Evolutionary conservation across 2,329 filamentous ascomycete species (phyloP), one percentile per base, ranked within the genome.

Genomic region (Xylaria sp.): DNA sequence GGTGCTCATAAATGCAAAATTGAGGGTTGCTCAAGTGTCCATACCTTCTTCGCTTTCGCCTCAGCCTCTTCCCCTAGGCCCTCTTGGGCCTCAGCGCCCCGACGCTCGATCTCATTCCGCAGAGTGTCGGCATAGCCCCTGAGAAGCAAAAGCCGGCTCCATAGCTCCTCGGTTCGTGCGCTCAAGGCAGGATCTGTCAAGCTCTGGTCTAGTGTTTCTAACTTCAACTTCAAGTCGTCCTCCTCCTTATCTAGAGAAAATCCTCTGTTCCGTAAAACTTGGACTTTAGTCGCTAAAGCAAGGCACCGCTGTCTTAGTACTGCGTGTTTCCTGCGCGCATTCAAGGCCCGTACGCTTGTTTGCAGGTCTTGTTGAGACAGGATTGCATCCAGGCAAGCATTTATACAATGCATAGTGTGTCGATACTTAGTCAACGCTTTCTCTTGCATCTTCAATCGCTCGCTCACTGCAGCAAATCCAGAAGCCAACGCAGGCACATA

Each of bases 201-300:
- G 52, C 82, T 81, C 71, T 86, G 85, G 73, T 93, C 90, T 60
- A 95, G 79, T 23, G 79, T 81, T 70, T 87, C 80, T 60, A 96
- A 80, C 73, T 91, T 90, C 68, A 87, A 86, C 75, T 89, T 88
- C 46, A 96, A 75, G 67, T 90, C 88, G 70, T 96, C 92, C 75
- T 96, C 91, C 64, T 91, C 88, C 41, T 87, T 87, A 69, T 90
- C 90, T 65, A 96, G 81, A 2, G 91, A 89, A 73, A 94, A 96
- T 4, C 92, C 92, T 47, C 91, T 80, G 74, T 94, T 95, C 58
- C 91, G 84, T 72, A 95, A 77, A 31, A 94, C 88, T 76, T 96
- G 91, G 11, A 93, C 90, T 70, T 90, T 90, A 17, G 90, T 90
- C 4, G 91, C 91, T 49, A 96, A 82, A 11, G 87, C 86, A 57